phyloP scores from a whole-genome alignment of 2,329 filamentous ascomycete genomes.

The Aspergillus intermedius region DNA sequence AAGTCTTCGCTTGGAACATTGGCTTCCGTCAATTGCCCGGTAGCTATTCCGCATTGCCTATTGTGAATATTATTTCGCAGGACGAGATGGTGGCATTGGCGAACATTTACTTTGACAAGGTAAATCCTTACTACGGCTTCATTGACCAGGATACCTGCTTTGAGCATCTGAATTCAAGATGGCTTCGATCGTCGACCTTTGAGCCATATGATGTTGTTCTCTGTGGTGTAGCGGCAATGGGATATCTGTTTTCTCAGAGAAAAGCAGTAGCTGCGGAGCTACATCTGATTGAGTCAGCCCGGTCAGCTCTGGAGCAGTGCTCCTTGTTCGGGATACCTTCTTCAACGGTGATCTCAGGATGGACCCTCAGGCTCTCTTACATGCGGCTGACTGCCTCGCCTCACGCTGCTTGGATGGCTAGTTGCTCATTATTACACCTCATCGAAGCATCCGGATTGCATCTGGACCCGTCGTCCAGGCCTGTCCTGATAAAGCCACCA shows the following conservation, averaged over 20 bases:
- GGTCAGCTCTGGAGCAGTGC: constrained; percentile 40
- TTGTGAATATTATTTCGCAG: constrained; percentile 44
- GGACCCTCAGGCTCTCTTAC: constrained; percentile 50
- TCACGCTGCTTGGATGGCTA: constrained; percentile 51
- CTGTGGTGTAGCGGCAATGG: constrained; percentile 51
- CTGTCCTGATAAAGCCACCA: constrained; percentile 7
- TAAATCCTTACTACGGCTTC: constrained; percentile 51
- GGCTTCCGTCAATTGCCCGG: constrained; percentile 16
- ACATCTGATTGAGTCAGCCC: constrained; percentile 43
- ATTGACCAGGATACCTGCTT: constrained; percentile 24
- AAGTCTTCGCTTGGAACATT: constrained; percentile 54
- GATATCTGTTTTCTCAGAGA: constrained; percentile 45
- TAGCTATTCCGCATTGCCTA: constrained; percentile 15
- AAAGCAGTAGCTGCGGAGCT: constrained; percentile 39
- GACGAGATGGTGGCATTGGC: constrained; percentile 45
- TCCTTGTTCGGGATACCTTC: constrained; percentile 21
- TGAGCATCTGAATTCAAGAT: constrained; percentile 25
- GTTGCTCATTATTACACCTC: constrained; percentile 53
- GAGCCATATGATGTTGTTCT: constrained; percentile 44
- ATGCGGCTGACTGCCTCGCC: constrained; percentile 49
- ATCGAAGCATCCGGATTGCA: constrained; percentile 46
- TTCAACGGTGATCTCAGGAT: constrained; percentile 32
- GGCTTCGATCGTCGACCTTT: constrained; percentile 15
- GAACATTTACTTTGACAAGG: constrained; percentile 47
- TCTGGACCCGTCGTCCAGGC: constrained; percentile 13